phyloP scores from a whole-genome alignment of 2,329 filamentous ascomycete genomes.

The Cordyceps javanica region DNA sequence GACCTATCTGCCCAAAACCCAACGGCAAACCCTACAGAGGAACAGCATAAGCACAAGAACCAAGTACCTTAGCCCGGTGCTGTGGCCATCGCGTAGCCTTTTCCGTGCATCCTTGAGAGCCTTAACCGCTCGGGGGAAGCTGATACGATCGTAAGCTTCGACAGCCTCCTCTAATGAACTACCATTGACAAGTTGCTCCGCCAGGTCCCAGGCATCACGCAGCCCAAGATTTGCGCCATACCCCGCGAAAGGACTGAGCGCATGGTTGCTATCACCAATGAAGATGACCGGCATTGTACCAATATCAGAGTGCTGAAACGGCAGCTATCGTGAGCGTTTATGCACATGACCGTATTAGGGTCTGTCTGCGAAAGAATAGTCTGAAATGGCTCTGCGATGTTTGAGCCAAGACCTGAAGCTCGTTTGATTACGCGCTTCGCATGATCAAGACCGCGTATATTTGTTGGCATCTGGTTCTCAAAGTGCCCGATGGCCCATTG shows the following conservation, averaged over 20 bases:
- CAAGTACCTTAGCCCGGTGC: constrained; percentile 19
- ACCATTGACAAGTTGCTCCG: constrained; percentile 29
- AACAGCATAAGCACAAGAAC: constrained; percentile 18
- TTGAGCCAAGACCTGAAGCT: constrained; percentile 25
- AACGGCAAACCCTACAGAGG: constrained; percentile 17
- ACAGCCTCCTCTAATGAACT: constrained; percentile 23
- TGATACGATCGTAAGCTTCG: constrained; percentile 29
- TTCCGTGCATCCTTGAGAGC: constrained; percentile 21
- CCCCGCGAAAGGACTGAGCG: constrained; percentile 42
- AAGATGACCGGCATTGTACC: constrained; percentile 30
- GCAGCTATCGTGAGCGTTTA: constrained; percentile 37
- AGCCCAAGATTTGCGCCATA: constrained; percentile 43
- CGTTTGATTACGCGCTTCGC: constrained; percentile 25
- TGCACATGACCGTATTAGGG: constrained; percentile 27
- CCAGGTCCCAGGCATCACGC: constrained; percentile 41
- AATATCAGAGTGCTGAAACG: constrained; percentile 32
- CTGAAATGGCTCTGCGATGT: constrained; percentile 33
- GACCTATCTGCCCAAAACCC: not conserved
- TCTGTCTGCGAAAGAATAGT: constrained; percentile 35
- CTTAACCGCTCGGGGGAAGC: constrained; percentile 27
- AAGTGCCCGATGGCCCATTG: constrained; percentile 38
- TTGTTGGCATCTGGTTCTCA: constrained; percentile 16
- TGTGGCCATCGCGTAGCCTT: constrained; percentile 20
- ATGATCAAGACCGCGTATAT: constrained; percentile 18
- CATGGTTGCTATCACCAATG: constrained; percentile 46